phyloP scores from a whole-genome alignment of 108 stramenopile genomes.

The Epithemia pelagica region DNA sequence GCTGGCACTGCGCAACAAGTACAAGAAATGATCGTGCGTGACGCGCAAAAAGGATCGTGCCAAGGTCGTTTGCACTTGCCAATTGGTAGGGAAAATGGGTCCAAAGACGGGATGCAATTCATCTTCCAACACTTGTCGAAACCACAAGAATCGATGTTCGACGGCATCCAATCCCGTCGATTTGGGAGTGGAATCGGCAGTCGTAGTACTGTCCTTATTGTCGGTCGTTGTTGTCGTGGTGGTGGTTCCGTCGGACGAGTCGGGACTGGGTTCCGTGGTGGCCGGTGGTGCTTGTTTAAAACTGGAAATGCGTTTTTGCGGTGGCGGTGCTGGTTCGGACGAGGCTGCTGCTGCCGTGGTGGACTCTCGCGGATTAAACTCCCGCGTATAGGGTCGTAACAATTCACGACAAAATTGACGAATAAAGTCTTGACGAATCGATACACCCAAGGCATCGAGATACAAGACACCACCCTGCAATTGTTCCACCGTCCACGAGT shows the following conservation, averaged over 20 bases:
- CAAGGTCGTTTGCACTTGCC: slow-evolving; percentile 82
- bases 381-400: slow-evolving; percentile 65
- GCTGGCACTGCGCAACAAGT: slow-evolving; percentile 33
- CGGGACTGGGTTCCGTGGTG: slow-evolving; percentile 21
- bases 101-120: slow-evolving; percentile 71
- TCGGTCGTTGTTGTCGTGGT: too few species aligned
- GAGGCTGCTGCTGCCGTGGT: slow-evolving; percentile 14
- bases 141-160: slow-evolving; percentile 94
- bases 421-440: slow-evolving; percentile 68
- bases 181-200: not conserved
- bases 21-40: slow-evolving; percentile 42
- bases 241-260: slow-evolving; percentile 1
- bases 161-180: slow-evolving; percentile 63
- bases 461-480: slow-evolving; percentile 87
- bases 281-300: slow-evolving; percentile 38
- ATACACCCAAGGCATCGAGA: slow-evolving; percentile 89
- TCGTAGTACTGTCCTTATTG: not conserved
- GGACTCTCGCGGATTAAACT: slow-evolving; percentile 51
- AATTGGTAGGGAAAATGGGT: slow-evolving; percentile 86
- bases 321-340: slow-evolving; percentile 11
- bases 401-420: slow-evolving; percentile 76
- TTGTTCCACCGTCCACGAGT: slow-evolving; percentile 6
- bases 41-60: slow-evolving; percentile 63
- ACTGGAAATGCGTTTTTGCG: slow-evolving; percentile 40
- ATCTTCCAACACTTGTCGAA: slow-evolving; percentile 58